Evolutionary conservation across 495 filamentous ascomycete species (phyloP).

Genomic region (Xylaria curta): DNA sequence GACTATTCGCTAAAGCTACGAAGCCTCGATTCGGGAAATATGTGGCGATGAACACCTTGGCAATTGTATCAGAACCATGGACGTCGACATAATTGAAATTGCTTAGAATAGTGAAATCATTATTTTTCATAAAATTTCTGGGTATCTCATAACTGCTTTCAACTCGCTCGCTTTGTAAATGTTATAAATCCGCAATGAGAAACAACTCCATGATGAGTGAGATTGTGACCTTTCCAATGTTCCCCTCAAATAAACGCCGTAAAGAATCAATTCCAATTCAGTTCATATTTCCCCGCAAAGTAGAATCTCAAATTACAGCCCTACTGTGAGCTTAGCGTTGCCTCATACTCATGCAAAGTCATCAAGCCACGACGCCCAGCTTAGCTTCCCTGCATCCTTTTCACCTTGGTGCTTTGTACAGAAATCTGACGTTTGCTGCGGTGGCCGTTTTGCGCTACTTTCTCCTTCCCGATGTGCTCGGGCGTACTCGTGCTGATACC

Average conservation of each 20-base stretch:
- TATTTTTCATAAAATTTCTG: constrained; percentile 11
- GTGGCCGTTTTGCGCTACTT: background rate
- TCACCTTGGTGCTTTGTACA: background rate
- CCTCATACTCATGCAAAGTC: constrained; percentile 1
- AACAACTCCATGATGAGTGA: too few relatives aligned
- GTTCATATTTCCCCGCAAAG: background rate
- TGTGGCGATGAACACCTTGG: constrained; percentile 17
- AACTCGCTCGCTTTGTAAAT: background rate
- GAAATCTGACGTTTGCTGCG: background rate
- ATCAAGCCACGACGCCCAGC: constrained; percentile 14
- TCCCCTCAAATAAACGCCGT: constrained; percentile 6
- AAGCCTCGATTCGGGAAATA: constrained; percentile 14
- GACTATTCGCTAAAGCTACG: background rate
- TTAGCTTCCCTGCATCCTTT: background rate
- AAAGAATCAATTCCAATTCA: background rate
- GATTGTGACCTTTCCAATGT: background rate
- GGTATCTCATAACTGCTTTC: constrained; percentile 20
- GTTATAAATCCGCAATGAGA: background rate
- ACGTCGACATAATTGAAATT: background rate
- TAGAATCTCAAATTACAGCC: background rate
- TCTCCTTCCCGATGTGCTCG: constrained; percentile 4
- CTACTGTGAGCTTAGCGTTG: background rate
- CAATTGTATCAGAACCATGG: background rate
- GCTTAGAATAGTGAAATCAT: background rate
- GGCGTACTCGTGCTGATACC: background rate